Evolutionary conservation across 805 yeast species (phyloP), one percentile per base, ranked within the genome.

Genomic region (Barnettozyma californica): DNA sequence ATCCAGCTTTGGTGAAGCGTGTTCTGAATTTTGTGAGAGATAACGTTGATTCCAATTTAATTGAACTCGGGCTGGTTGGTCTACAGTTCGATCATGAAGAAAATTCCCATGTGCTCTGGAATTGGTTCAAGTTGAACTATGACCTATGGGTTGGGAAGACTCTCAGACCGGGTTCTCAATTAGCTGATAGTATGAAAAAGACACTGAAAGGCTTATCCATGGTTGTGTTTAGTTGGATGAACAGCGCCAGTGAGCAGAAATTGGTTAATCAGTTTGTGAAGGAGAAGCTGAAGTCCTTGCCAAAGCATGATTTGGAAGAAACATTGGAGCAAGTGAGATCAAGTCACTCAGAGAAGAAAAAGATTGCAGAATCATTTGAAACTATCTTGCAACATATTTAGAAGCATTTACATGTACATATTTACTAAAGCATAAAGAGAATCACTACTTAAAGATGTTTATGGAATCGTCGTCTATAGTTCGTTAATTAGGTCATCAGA

Each of bases 51-150:
- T 68, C 76, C 9, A 70, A 68, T 26, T 61, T 77, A 57, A 73
- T 82, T 39, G 89, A 82, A 55, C 56, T 77, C 45, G 80, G 78
- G 0, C 63, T 84, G n/a, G 59, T 81, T 34, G 89, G 89, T 45
- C 64, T 74, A 53, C 70, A 66, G 59, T 70, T 67, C 60, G 61
- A 65, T 46, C 60, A 60, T 25, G 73, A 63, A 43, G 60, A 57
- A 47, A 59, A 55, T 41, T 67, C 66, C 52, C 58, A 66, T 8
- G 53, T 61, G 39, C 54, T 81, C 9, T 81, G 82, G 79, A 64
- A 70, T 4, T 84, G 89, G 88, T 82, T 74, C 62, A 65, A 56
- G 39, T 58, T 73, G 45, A 71, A 81, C 55, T 81, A 72, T 58
- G 76, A 75, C 42, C 63, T 64, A 29, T 81, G 87, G 80, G 70